These are phyloP conservation scores for Stemphylium lycopersici DNA, from an alignment of 2,329 filamentous ascomycete species.

Conservation along the genomic window DNA sequence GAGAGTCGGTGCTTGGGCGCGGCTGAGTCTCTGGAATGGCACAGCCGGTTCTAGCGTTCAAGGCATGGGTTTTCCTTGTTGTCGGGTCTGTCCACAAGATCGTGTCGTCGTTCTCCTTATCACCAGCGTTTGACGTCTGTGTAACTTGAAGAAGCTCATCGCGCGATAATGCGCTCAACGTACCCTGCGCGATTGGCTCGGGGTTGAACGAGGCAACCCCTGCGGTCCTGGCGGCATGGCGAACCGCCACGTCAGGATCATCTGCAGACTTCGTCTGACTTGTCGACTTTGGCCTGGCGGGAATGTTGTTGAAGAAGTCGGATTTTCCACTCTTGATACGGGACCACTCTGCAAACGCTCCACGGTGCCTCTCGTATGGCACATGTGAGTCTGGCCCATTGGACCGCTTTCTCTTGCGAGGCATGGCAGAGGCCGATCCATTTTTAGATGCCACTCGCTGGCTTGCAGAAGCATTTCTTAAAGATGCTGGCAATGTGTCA, in stretches of 20 bases:
- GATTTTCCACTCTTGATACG: slow-evolving; percentile 52
- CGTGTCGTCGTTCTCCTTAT: slow-evolving; percentile 38
- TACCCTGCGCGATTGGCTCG: slow-evolving; percentile 17
- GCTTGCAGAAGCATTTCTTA: neutral
- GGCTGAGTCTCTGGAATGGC: slow-evolving; percentile 31
- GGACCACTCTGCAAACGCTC: slow-evolving; percentile 49
- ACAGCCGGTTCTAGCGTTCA: slow-evolving; percentile 65
- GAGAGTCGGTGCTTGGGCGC: slow-evolving; percentile 13
- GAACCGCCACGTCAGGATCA: neutral
- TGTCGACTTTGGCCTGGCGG: slow-evolving; percentile 12
- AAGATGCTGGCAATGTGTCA: neutral
- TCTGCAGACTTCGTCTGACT: neutral
- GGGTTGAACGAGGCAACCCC: slow-evolving; percentile 15
- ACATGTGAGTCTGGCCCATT: neutral
- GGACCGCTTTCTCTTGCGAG: slow-evolving; percentile 32
- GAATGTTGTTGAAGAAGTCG: slow-evolving; percentile 38
- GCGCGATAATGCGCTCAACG: slow-evolving; percentile 7
- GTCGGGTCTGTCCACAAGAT: slow-evolving; percentile 67
- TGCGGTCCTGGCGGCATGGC: neutral
- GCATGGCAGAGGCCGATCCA: neutral
- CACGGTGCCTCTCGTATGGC: neutral
- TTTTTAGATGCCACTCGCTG: neutral
- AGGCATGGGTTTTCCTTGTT: slow-evolving; percentile 58
- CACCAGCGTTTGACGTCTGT: neutral
- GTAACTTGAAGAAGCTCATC: neutral